phyloP scores from a whole-genome alignment of 345 rosid genomes.

The Gossypium longicalyx region DNA sequence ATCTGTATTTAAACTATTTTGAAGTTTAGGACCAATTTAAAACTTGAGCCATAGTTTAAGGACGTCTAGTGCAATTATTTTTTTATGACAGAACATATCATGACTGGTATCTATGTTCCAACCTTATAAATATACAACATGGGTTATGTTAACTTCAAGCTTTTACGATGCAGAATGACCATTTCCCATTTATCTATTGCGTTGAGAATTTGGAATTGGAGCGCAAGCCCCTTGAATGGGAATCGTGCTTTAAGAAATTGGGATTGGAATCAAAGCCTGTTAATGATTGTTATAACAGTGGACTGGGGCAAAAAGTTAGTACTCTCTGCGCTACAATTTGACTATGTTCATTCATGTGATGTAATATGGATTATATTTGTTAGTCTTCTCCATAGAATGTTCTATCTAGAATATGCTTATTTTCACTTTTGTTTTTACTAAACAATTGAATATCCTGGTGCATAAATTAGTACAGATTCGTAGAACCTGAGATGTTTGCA shows the following conservation, averaged over 20 bases:
- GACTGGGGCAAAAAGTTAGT: constrained; percentile 57
- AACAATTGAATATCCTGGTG: constrained; percentile 5
- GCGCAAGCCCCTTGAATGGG: constrained; percentile 55
- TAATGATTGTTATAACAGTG: constrained; percentile 56
- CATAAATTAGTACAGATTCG: background rate
- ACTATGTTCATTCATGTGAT: constrained; percentile 1
- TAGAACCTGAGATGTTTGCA: background rate
- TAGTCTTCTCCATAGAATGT: background rate
- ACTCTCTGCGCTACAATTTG: constrained; percentile 10
- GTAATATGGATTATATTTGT: background rate
- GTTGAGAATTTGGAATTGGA: constrained; percentile 59
- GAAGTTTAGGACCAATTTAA: too few species aligned
- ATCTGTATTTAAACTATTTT: too few species aligned
- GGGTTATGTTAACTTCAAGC: constrained; percentile 3
- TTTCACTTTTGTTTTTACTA: background rate
- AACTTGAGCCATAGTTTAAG: too few species aligned
- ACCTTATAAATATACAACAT: background rate
- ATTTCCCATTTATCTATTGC: constrained; percentile 72
- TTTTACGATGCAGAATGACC: constrained; percentile 54
- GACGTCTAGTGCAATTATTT: too few species aligned
- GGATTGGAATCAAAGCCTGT: constrained; percentile 54
- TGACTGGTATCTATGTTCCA: background rate
- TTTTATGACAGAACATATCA: background rate
- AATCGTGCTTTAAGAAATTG: constrained; percentile 60
- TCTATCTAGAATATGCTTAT: background rate